Percentiles rank a stretch among this genome's conserved stretches.
These are phyloP conservation scores for Ocimum tenuiflorum DNA, from an alignment of 257 asterid genomes.

Conservation along the genomic window DNA sequence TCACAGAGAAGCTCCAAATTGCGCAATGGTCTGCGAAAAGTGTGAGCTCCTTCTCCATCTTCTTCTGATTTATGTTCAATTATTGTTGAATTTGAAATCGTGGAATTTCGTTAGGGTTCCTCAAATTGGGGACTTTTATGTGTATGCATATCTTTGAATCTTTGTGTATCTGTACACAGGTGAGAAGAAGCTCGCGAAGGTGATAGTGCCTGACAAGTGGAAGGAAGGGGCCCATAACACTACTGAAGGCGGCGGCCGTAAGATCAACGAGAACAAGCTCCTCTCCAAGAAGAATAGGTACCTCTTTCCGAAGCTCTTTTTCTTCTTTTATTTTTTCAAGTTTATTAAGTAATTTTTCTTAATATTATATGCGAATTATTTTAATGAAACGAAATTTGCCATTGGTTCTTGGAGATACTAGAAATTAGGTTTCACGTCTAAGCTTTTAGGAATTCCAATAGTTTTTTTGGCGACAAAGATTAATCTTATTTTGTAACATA, in stretches of 20 bases:
- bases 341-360: background rate
- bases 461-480: background rate
- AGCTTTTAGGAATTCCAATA: background rate
- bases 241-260: slow-evolving; percentile 95
- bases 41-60: slow-evolving; percentile 33
- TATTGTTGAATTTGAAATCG: background rate
- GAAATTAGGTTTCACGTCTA: background rate
- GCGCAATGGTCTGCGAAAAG: slow-evolving; percentile 77
- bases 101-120: slow-evolving; percentile 29
- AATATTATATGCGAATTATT: background rate
- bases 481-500: background rate
- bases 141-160: background rate
- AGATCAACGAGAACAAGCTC: slow-evolving; percentile 96
- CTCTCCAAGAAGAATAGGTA: slow-evolving; percentile 86
- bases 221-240: slow-evolving; percentile 83
- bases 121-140: slow-evolving; percentile 21
- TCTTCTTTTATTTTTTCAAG: background rate
- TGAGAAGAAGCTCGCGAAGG: slow-evolving; percentile 88
- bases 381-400: background rate
- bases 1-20: background rate
- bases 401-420: background rate
- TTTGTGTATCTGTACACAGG: slow-evolving; percentile 42
- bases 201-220: slow-evolving; percentile 98
- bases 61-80: background rate
- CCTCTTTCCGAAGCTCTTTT: background rate